phyloP scores from a whole-genome alignment of 371 early-diverging fungal species.

The Rhizopus arrhizus region DNA sequence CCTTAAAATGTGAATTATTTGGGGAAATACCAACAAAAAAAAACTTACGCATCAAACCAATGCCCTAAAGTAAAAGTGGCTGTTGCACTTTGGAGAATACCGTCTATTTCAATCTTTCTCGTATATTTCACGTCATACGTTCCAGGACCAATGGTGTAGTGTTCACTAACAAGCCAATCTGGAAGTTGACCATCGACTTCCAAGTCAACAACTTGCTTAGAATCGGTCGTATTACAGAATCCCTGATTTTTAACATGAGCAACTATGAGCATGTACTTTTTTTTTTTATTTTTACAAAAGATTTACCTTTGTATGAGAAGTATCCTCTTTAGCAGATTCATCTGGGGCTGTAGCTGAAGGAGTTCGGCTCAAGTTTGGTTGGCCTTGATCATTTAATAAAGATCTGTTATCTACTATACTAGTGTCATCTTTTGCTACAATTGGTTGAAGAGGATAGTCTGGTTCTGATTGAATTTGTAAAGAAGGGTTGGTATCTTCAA shows the following conservation, averaged over 20 bases:
- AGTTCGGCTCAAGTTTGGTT: conserved; percentile 24
- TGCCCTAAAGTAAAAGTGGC: conserved; percentile 66
- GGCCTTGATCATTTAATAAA: conserved; percentile 32
- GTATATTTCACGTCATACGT: conserved; percentile 62
- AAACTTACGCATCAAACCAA: conserved; percentile 68
- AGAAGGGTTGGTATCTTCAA: not conserved
- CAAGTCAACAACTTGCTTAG: conserved; percentile 42
- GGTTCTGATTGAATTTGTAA: not conserved
- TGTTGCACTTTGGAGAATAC: conserved; percentile 61
- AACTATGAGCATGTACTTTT: not conserved
- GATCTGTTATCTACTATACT: conserved; percentile 27
- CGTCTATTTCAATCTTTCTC: conserved; percentile 60
- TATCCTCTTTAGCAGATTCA: conserved; percentile 22
- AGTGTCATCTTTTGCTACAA: conserved; percentile 10
- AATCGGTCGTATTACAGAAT: conserved; percentile 45
- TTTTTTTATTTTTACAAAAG: not conserved
- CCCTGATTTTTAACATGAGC: conserved; percentile 29
- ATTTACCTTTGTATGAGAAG: conserved; percentile 44
- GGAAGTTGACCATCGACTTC: conserved; percentile 59
- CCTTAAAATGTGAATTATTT: not conserved
- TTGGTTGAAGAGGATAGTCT: conserved; percentile 19
- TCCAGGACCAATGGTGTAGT: conserved; percentile 67
- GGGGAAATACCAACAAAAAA: not conserved
- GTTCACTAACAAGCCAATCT: conserved; percentile 64
- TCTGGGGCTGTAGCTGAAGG: conserved; percentile 4